Base-by-base conservation (phyloP, 2,329 filamentous ascomycete genomes). In the Colletotrichum ledebouriae region DNA sequence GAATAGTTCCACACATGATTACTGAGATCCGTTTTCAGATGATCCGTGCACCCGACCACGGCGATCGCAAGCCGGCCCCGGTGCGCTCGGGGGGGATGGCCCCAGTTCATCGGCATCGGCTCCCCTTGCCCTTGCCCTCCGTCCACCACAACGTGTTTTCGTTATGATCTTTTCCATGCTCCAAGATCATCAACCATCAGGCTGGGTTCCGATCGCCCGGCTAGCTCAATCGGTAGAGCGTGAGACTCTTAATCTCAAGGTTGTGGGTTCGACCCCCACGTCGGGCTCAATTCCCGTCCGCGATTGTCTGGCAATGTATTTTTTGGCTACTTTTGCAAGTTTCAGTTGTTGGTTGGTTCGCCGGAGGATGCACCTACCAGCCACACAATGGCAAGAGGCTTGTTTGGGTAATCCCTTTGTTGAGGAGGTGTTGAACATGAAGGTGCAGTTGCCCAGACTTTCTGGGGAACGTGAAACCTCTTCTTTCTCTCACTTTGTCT, bases 201-300 rank as follows among this genome's bases (percentile, higher is more conserved):
- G 47, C 60, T 68, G 65, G 58, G 58, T 52, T 60, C 20, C 20
- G 42, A 50, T 60, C 58, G 84, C 84, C 84, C 81, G 84, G 84
- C 83, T 89, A 89, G 86, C 86, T 89, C 86, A 89, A 89, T 89
- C 86, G 86, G 86, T 90, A 90, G 88, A 90, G 88, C 88, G 88
- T 90, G 85, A 89, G 88, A 90, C 88, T 90, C 88, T 87, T 86
- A 87, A 85, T 84, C 84, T 85, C 81, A 84, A 85, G 83, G 83
- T 81, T 85, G 82, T 81, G 82, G 82, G 85, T 87, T 86, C 83
- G 83, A 84, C 66, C 69, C 69, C 65, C 65, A 68, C 65, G 65
- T 68, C 65, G 65, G 65, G 65, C 65, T 68, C 65, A 68, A 65
- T 65, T 68, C 65, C 65, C 65, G 65, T 68, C 65, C 39, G 47